Base-by-base conservation (phyloP, 73 alveolate species). In the Uronychia setigera region DNA sequence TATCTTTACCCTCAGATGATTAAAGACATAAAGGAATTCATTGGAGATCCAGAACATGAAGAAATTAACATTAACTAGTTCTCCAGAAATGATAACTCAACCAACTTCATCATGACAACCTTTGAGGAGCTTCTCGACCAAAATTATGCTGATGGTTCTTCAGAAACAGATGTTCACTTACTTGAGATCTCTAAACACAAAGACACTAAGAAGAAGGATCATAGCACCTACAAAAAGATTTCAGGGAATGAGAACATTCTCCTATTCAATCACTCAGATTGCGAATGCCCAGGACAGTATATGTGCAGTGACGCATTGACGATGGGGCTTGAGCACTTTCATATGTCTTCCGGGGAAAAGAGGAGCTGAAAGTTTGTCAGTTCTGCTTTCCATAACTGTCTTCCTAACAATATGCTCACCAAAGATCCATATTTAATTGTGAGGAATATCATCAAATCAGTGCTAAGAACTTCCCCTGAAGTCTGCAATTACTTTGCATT, bases 381-480 rank as follows among this genome's bases (percentile, higher is more conserved):
- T 30, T 35, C 32, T 5, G 5, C 27, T 25, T 76, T 29, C 81
- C 81, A 76, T 9, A 28, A 26, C 5, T 76, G 81, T 30, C 59
- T 13, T 30, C 28, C 28, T 5, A 32, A 76, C 59, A 76, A 76
- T 27, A 28, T 26, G 27, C 9, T 29, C 59, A 76, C 81, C 29
- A 76, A 28, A 5, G 81, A 76, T 27, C 5, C 59, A 1, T 76
- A 28, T 27, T 28, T 26, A 9, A 76, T 76, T 26, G 58, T 76
- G 26, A 76, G 32, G 59, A 25, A 76, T 27, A 76, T 76, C 1
- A 32, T 76, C 9, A 26, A 26, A 9, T 76, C 81, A 1, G 31
- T 76, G 59, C 30, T 76, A 32, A 76, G 81, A 76, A 5, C 81
- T 26, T 76, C 58, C 58, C 5, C 28, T 9, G 81, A 76, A 1